Percentiles rank a stretch among this genome's conserved stretches.
These are phyloP conservation scores for Myxozyma monticola DNA, from an alignment of 805 yeast genomes.

Conservation along the genomic window DNA sequence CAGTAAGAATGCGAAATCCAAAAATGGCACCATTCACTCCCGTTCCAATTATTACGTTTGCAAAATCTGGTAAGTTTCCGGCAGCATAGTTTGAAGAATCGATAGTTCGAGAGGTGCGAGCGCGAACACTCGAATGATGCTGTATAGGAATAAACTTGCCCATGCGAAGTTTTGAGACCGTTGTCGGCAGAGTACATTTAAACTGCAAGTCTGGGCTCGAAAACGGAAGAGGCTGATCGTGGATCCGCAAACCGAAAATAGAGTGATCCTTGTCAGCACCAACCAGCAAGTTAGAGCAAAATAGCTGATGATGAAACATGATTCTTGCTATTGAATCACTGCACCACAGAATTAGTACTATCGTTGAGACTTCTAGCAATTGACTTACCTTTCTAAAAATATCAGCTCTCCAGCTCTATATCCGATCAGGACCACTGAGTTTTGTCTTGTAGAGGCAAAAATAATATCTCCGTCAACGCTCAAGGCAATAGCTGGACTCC, in stretches of 20 bases:
- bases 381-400: conserved; percentile 15
- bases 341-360: neutral
- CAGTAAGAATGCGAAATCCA: conserved; percentile 19
- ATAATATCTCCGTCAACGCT: conserved; percentile 6
- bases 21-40: conserved; percentile 25
- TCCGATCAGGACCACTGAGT: conserved; percentile 14
- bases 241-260: conserved; percentile 15
- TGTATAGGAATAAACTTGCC: conserved; percentile 16
- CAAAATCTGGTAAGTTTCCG: neutral
- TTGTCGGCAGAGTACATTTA: conserved; percentile 16
- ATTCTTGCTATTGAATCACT: conserved; percentile 19
- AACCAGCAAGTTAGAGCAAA: conserved; percentile 2
- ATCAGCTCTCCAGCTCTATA: neutral
- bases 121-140: neutral
- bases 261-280: conserved; percentile 23
- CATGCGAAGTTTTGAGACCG: conserved; percentile 13
- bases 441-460: conserved; percentile 17
- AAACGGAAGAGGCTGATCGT: conserved; percentile 10
- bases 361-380: neutral
- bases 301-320: conserved; percentile 19
- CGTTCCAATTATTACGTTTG: conserved; percentile 15
- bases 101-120: neutral
- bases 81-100: neutral
- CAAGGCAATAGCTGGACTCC: conserved; percentile 17
- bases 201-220: conserved; percentile 11